phyloP scores from a whole-genome alignment of 2,329 filamentous ascomycete genomes.

The Fusarium setosum region DNA sequence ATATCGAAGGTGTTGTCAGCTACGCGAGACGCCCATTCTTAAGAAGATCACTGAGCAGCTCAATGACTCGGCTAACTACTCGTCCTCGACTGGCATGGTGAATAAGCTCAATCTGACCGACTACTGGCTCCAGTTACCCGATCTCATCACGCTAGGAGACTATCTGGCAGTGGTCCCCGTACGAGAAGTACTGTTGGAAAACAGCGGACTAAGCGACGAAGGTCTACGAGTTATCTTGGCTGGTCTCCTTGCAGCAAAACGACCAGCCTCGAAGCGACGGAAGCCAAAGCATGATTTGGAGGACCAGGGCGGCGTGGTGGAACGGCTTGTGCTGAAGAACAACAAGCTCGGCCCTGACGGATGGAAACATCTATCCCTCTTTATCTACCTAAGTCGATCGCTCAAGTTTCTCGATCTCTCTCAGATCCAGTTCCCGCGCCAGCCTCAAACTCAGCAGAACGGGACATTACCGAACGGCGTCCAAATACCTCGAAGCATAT shows the following conservation, averaged over 20 bases:
- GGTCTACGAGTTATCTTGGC: conserved; percentile 88
- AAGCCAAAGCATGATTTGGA: conserved; percentile 56
- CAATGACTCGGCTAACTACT: conserved; percentile 73
- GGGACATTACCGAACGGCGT: conserved; percentile 47
- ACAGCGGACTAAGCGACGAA: conserved; percentile 88
- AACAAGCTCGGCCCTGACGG: conserved; percentile 90
- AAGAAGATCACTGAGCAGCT: conserved; percentile 94
- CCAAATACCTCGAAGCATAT: conserved; percentile 49
- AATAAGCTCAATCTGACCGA: conserved; percentile 85
- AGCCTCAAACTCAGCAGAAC: conserved; percentile 45
- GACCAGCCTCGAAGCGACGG: conserved; percentile 66
- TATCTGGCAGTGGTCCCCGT: conserved; percentile 95
- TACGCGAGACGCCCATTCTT: conserved; percentile 91
- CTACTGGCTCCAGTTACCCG: conserved; percentile 84
- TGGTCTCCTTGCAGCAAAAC: conserved; percentile 84
- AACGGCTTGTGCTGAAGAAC: conserved; percentile 89
- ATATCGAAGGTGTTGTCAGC: conserved; percentile 92
- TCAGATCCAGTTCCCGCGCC: conserved; percentile 79
- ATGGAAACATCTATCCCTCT: conserved; percentile 91
- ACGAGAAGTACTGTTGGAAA: conserved; percentile 85
- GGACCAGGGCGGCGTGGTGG: conserved; percentile 78
- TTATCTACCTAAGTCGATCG: conserved; percentile 89
- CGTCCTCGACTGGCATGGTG: conserved; percentile 78
- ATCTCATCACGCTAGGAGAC: conserved; percentile 89
- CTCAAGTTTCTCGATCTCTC: conserved; percentile 89